A percentile compares a stretch with the other conserved stretches of the same genome.
These are phyloP conservation scores for Nephelium lappaceum DNA, from an alignment of 345 rosid genomes.

Conservation along the genomic window DNA sequence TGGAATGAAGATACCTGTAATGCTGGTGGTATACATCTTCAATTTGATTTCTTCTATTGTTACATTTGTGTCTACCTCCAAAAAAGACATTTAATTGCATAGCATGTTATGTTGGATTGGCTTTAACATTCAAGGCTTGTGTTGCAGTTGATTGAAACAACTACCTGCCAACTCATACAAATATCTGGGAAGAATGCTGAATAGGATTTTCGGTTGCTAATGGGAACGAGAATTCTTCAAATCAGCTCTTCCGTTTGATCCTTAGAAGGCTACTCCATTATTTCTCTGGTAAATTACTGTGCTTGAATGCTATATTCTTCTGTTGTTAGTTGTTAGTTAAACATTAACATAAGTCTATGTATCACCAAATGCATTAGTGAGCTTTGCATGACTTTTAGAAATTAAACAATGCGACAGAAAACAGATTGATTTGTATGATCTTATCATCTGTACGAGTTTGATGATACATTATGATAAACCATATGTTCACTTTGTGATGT, in stretches of 20 bases:
- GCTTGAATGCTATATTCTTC: not conserved
- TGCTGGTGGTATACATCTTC: not conserved
- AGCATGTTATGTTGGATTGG: not conserved
- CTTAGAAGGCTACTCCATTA: not conserved
- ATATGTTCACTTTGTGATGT: not conserved
- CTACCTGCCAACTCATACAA: not conserved
- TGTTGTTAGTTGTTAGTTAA: not conserved
- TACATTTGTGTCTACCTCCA: not conserved
- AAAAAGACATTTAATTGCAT: not conserved
- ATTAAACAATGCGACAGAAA: not conserved
- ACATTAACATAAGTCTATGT: not conserved
- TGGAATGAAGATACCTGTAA: not conserved
- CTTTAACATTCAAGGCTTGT: not conserved
- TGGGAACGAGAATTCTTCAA: not conserved
- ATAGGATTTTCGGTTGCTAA: not conserved
- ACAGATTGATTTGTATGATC: not conserved
- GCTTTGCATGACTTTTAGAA: not conserved
- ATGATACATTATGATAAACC: too few species aligned
- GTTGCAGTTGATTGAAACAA: not conserved
- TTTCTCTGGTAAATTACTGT: not conserved
- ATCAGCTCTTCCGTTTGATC: not conserved
- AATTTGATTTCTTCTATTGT: not conserved
- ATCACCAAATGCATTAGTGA: not conserved
- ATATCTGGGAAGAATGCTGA: not conserved
- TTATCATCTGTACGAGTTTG: not conserved